These are phyloP conservation scores for Skeletonema menzelii DNA, from an alignment of 108 stramenopile genomes.

Conservation along the genomic window DNA sequence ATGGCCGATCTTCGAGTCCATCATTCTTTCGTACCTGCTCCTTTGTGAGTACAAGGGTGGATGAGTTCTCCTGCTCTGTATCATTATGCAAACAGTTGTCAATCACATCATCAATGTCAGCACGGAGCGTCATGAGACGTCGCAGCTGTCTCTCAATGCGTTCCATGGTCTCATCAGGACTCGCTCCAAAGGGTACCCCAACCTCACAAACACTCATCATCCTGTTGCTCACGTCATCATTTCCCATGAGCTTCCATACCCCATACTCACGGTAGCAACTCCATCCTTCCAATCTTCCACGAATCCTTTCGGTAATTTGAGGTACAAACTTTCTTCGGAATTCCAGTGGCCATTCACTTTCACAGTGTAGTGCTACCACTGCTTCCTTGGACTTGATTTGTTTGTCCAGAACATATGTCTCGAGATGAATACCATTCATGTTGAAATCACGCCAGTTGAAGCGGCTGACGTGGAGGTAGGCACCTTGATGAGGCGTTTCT, in stretches of 20 bases:
- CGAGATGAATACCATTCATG: neutral
- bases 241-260: neutral
- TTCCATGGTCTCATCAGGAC: neutral
- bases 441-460: neutral
- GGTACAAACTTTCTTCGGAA: neutral
- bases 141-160: neutral
- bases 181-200: neutral
- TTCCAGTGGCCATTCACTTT: neutral
- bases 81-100: neutral
- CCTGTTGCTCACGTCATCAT: neutral
- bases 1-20: neutral
- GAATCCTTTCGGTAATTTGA: neutral
- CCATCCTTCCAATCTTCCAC: neutral
- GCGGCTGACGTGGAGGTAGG: neutral
- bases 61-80: neutral
- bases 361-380: neutral
- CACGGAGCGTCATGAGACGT: neutral
- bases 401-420: neutral
- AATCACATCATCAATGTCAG: neutral
- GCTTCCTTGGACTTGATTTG: neutral
- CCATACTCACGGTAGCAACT: neutral
- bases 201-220: conserved; percentile 9
- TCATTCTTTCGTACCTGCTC: neutral
- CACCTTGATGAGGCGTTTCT: neutral
- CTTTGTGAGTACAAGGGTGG: neutral